These are phyloP conservation scores for Ceratonia siliqua DNA, from an alignment of 306 rosid species.

Conservation along the genomic window DNA sequence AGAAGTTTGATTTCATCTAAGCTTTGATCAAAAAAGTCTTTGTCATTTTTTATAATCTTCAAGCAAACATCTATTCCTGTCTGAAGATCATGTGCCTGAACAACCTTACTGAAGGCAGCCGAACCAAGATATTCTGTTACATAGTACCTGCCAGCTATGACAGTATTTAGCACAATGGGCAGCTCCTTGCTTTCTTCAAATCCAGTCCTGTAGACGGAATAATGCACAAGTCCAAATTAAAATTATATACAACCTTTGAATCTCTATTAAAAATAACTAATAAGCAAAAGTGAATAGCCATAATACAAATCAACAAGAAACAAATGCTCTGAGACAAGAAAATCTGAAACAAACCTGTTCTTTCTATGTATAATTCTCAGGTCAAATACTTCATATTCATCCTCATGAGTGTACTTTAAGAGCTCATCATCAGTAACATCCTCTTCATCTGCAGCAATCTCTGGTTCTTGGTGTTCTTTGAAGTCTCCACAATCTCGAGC, in stretches of 20 bases:
- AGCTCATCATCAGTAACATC: conserved; percentile 62
- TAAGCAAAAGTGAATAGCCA: conserved; percentile 4
- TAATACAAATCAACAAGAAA: conserved; percentile 11
- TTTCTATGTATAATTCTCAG: conserved; percentile 88
- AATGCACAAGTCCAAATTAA: conserved; percentile 41
- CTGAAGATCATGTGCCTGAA: conserved; percentile 94
- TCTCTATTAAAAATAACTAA: background rate
- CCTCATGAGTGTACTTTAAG: conserved; percentile 50
- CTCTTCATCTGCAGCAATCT: conserved; percentile 51
- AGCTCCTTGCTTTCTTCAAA: conserved; percentile 97
- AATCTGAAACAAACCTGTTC: conserved; percentile 68
- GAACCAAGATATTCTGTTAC: conserved; percentile 93
- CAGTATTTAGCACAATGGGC: conserved; percentile 75
- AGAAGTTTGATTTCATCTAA: conserved; percentile 96
- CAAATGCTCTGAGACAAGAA: background rate
- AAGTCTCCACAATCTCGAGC: conserved; percentile 39
- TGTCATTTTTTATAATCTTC: conserved; percentile 96
- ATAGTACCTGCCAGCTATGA: conserved; percentile 87
- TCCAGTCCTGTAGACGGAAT: conserved; percentile 80
- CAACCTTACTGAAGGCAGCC: conserved; percentile 95
- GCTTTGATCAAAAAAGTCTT: conserved; percentile 97
- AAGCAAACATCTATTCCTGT: conserved; percentile 89
- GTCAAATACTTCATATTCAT: conserved; percentile 83
- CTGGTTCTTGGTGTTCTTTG: conserved; percentile 47
- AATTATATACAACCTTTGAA: conserved; percentile 29